Conservation (phyloP, 1,139 yeast species). For the Yamadazyma songkhlaensis region DNA sequence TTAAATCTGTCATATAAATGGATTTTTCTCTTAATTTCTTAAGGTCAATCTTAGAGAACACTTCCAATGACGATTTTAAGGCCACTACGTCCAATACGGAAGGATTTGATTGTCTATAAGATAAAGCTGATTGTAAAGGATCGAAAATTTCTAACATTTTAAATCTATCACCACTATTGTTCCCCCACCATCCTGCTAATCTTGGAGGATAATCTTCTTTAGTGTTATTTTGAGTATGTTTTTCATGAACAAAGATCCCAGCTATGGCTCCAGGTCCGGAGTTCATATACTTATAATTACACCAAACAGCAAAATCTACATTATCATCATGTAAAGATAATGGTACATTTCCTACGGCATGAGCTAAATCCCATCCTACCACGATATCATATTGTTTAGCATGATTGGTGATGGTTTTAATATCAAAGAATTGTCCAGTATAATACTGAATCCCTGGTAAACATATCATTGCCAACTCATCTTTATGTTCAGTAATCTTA, state of each 20-base stretch:
- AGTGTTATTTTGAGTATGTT: conserved; percentile 34
- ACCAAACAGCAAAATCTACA: conserved; percentile 93
- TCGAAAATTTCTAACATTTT: conserved; percentile 77
- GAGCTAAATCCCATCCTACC: conserved; percentile 97
- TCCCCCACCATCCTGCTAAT: conserved; percentile 98
- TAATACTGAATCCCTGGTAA: conserved; percentile 91
- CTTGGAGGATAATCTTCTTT: conserved; percentile 51
- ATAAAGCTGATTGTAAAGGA: conserved; percentile 80
- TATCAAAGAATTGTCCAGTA: conserved; percentile 85
- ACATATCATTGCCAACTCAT: conserved; percentile 68
- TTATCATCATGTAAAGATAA: conserved; percentile 78
- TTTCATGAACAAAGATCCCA: conserved; percentile 72
- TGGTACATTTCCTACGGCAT: conserved; percentile 86
- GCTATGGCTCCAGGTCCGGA: conserved; percentile 94
- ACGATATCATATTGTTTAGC: conserved; percentile 49
- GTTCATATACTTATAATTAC: conserved; percentile 87
- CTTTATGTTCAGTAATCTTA: conserved; percentile 55
- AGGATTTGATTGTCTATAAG: conserved; percentile 91
- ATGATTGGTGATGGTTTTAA: conserved; percentile 58
- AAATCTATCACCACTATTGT: conserved; percentile 65
- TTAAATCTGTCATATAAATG: conserved; percentile 52
- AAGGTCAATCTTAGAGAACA: conserved; percentile 61
- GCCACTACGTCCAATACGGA: conserved; percentile 81
- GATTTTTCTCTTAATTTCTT: conserved; percentile 54
- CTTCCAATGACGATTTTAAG: conserved; percentile 60